Conservation (phyloP, 805 yeast species). For the Wickerhamomyces strasburgensis region DNA sequence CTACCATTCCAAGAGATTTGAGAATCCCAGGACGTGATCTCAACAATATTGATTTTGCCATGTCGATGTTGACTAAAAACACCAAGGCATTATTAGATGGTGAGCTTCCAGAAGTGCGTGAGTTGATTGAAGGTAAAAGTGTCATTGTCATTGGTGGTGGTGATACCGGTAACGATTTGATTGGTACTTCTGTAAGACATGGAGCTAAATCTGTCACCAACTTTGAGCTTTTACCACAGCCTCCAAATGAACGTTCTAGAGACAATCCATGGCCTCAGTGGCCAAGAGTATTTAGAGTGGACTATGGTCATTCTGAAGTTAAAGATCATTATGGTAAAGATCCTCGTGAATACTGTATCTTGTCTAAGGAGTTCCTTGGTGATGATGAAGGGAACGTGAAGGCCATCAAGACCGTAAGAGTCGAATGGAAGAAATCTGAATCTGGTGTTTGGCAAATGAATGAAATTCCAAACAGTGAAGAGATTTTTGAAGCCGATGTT, state of each 20-base stretch:
- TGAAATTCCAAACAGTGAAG: slow-evolving; percentile 93
- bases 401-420: slow-evolving; percentile 94
- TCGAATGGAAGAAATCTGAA: slow-evolving; percentile 95
- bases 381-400: slow-evolving; percentile 93
- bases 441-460: slow-evolving; percentile 99
- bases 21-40: slow-evolving; percentile 90
- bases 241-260: slow-evolving; percentile 77
- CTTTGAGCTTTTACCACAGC: slow-evolving; percentile 92
- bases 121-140: slow-evolving; percentile 72
- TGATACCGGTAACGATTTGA: slow-evolving; percentile 98
- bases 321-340: slow-evolving; percentile 92
- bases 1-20: slow-evolving; percentile 94
- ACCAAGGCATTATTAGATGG: slow-evolving; percentile 85
- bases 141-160: slow-evolving; percentile 99
- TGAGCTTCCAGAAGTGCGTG: slow-evolving; percentile 70
- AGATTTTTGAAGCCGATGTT: slow-evolving; percentile 89
- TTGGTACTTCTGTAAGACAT: slow-evolving; percentile 95
- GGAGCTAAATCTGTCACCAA: slow-evolving; percentile 92
- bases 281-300: slow-evolving; percentile 97
- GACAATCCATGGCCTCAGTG: slow-evolving; percentile 99
- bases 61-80: slow-evolving; percentile 84
- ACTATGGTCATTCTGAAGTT: slow-evolving; percentile 96
- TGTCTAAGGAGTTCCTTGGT: slow-evolving; percentile 92
- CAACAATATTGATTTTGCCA: slow-evolving; percentile 88
- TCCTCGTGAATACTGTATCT: slow-evolving; percentile 94